Evolutionary conservation across 305 asterid species (phyloP).

Genomic region (Withania somnifera): DNA sequence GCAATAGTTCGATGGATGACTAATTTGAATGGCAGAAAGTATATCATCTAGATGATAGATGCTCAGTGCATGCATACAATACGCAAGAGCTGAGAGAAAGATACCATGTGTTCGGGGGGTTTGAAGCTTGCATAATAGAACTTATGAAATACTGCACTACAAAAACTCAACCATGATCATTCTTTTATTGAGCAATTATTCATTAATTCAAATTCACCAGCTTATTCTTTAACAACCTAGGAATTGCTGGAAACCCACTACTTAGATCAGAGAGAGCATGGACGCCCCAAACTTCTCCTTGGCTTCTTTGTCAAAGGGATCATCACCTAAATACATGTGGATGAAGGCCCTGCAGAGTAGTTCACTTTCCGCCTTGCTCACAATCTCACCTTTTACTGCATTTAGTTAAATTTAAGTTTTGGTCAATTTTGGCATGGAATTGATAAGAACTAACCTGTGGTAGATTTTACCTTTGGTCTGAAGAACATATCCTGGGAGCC

Average conservation of each 20-base stretch:
- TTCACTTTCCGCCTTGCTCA: slow-evolving; percentile 57
- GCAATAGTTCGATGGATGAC: slow-evolving; percentile 6
- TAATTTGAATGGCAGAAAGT: not conserved
- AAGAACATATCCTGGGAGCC: slow-evolving; percentile 63
- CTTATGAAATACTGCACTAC: not conserved
- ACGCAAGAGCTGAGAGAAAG: not conserved
- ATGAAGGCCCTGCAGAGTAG: slow-evolving; percentile 67
- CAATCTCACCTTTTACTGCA: slow-evolving; percentile 58
- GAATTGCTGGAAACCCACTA: slow-evolving; percentile 10
- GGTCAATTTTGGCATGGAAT: not conserved
- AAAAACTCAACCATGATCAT: slow-evolving; percentile 2
- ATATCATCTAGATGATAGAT: not conserved
- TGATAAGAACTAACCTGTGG: not conserved
- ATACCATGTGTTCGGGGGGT: not conserved
- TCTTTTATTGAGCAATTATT: slow-evolving; percentile 29
- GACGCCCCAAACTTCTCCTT: slow-evolving; percentile 63
- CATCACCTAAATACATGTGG: slow-evolving; percentile 63
- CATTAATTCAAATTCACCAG: slow-evolving; percentile 12
- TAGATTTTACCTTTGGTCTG: slow-evolving; percentile 47
- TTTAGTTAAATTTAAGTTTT: not conserved
- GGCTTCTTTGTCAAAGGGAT: slow-evolving; percentile 72
- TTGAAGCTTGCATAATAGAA: not conserved
- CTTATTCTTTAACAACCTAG: slow-evolving; percentile 24
- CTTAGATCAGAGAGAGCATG: slow-evolving; percentile 38
- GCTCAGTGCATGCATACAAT: not conserved